These are phyloP conservation scores for Parasitella parasitica DNA, from an alignment of 371 early-diverging fungal species.

Conservation along the genomic window DNA sequence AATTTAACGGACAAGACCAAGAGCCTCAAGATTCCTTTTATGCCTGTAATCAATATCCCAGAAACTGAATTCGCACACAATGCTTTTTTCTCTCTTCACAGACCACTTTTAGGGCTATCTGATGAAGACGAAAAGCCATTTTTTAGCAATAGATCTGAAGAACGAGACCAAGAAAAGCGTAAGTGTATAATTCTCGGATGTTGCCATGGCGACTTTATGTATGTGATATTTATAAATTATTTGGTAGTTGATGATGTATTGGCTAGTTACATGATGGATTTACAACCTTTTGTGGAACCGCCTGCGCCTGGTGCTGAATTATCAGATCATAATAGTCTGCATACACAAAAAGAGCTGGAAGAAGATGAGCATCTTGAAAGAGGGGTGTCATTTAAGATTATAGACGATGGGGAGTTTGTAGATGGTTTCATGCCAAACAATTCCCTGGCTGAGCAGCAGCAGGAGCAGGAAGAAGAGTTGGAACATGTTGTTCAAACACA, in stretches of 20 bases:
- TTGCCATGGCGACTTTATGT: background rate
- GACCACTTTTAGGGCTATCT: slow-evolving; percentile 47
- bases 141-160: slow-evolving; percentile 24
- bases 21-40: slow-evolving; percentile 23
- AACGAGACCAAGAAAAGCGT: slow-evolving; percentile 16
- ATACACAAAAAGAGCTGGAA: background rate
- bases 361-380: background rate
- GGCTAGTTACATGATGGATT: slow-evolving; percentile 29
- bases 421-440: background rate
- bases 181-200: background rate
- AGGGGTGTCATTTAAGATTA: background rate
- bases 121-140: slow-evolving; percentile 39
- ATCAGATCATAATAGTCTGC: background rate
- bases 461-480: background rate
- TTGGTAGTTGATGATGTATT: slow-evolving; percentile 33
- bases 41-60: slow-evolving; percentile 55
- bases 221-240: background rate
- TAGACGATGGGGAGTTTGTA: background rate
- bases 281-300: slow-evolving; percentile 40
- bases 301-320: background rate
- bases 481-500: background rate
- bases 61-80: slow-evolving; percentile 49
- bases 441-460: background rate
- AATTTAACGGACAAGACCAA: background rate
- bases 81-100: slow-evolving; percentile 50